Evolutionary conservation across 352 stramenopile genomes (phyloP).

Genomic region (Blastocystis hominis): DNA sequence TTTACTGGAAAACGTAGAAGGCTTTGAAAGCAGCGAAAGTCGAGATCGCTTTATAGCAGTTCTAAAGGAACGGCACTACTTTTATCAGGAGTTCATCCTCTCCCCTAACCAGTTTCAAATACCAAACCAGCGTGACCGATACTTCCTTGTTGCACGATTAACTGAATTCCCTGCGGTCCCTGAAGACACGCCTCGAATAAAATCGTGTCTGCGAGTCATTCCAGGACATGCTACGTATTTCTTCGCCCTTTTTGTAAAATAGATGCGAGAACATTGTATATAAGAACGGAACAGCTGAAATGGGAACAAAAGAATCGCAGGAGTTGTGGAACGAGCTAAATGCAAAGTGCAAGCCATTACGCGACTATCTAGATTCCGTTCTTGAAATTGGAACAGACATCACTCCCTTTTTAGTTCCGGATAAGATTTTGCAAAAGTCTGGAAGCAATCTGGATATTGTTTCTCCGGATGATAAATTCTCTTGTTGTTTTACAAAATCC

Average conservation of each 20-base stretch:
- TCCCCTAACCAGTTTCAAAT: slow-evolving; percentile 55
- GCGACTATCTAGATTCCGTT: not conserved
- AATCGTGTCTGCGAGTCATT: slow-evolving; percentile 1
- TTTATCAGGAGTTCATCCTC: slow-evolving; percentile 53
- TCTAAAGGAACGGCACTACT: slow-evolving; percentile 9
- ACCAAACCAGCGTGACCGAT: slow-evolving; percentile 52
- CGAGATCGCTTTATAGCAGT: not conserved
- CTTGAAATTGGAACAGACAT: slow-evolving; percentile 9
- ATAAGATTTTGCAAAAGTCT: slow-evolving; percentile 20
- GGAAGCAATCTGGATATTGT: slow-evolving; percentile 45
- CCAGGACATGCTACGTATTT: slow-evolving; percentile 3
- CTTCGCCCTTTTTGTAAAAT: not conserved
- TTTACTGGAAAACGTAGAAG: slow-evolving; percentile 56
- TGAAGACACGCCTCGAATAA: slow-evolving; percentile 9
- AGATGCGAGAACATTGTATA: slow-evolving; percentile 33
- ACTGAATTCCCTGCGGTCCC: not conserved
- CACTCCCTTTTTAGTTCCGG: not conserved
- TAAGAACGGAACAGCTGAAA: slow-evolving; percentile 54
- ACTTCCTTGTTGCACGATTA: slow-evolving; percentile 48
- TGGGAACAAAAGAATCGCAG: slow-evolving; percentile 57
- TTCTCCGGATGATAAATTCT: not conserved
- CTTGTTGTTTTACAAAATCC: slow-evolving; percentile 56
- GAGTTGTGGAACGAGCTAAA: slow-evolving; percentile 50
- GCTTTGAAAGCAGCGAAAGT: slow-evolving; percentile 46
- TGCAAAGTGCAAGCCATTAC: not conserved